Evolutionary conservation across 1,284 basidiomycete species (phyloP).

Genomic region (Meira nashicola): DNA sequence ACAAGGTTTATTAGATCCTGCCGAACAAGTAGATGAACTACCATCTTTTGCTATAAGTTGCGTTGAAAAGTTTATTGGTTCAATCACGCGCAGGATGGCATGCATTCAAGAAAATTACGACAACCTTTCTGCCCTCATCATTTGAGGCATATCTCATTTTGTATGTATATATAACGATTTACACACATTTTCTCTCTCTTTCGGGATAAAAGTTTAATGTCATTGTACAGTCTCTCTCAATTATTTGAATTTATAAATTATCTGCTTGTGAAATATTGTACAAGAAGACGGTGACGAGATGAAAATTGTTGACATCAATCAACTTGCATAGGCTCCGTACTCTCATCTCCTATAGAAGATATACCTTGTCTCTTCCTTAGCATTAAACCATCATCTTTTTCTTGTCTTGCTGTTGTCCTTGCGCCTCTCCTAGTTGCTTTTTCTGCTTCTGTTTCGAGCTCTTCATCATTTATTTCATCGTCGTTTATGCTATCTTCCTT

Average conservation of each 20-base stretch:
- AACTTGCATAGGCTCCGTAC: too few relatives aligned
- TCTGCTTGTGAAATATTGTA: too few relatives aligned
- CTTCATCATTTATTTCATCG: not conserved
- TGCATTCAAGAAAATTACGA: conserved; percentile 23
- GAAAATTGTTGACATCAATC: too few relatives aligned
- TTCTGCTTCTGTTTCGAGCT: not conserved
- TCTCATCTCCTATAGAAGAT: too few relatives aligned
- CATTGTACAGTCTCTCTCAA: too few relatives aligned
- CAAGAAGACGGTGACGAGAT: too few relatives aligned
- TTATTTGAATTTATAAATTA: too few relatives aligned
- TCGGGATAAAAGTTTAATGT: too few relatives aligned
- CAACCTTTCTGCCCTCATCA: not conserved
- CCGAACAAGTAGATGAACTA: conserved; percentile 63
- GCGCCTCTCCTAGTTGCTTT: not conserved
- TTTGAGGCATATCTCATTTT: not conserved
- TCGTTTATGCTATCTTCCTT: not conserved
- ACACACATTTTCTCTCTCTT: not conserved
- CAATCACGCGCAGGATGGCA: conserved; percentile 41
- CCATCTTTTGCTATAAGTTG: conserved; percentile 36
- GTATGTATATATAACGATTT: not conserved
- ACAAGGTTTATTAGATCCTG: conserved; percentile 81
- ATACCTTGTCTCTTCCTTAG: not conserved
- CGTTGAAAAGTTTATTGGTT: conserved; percentile 47
- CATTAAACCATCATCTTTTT: not conserved
- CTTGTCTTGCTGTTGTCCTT: not conserved